Evolutionary conservation across 345 rosid genomes (phyloP), one percentile per base, ranked within the genome.

Genomic region (Aquilaria malaccensis): DNA sequence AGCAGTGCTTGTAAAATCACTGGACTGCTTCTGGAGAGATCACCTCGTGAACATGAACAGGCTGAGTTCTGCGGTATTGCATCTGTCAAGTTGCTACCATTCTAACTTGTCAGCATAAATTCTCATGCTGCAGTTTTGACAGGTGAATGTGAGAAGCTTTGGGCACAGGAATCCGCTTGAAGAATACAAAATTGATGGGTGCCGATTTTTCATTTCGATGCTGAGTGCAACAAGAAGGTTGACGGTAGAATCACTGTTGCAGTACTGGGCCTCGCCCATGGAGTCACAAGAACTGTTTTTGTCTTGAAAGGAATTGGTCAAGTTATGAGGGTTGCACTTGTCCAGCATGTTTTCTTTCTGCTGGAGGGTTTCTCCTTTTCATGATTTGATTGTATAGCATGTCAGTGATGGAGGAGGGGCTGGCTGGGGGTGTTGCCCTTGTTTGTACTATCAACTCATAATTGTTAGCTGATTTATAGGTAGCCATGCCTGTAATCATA

Each of bases 121-220:
- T 53, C 67, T 76, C 54, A 70, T 63, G 54, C 30, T 11, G 59
- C 56, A 61, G 45, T 30, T 63, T 50, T 75, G 30, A 63, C 74
- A 92, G 98, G 96, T 92, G 52, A 87, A 89, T 58, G 95, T 89
- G 4, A 73, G 98, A 81, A 87, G 98, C 76, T 92, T 92, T 66
- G 98, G 95, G 50, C 96, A 89, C 74, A 82, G 98, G 65, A 89
- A 92, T 78, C 98, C 98, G 73, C 98, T 89, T 3, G 98, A 92
- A 81, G 98, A 92, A 70, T 92, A 92, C 75, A 92, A 92, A 77
- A 92, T 92, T 46, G 98, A 92, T 51, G 98, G 98, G 22, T 89
- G 91, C 65, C 82, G 95, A 14, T 92, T 89, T 78, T 92, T 92
- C 80, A 92, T 92, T 79, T 89, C 95, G 49, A 92, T 92, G 98